Evolutionary conservation across 306 rosid genomes (phyloP).

Genomic region (Prunus mira): DNA sequence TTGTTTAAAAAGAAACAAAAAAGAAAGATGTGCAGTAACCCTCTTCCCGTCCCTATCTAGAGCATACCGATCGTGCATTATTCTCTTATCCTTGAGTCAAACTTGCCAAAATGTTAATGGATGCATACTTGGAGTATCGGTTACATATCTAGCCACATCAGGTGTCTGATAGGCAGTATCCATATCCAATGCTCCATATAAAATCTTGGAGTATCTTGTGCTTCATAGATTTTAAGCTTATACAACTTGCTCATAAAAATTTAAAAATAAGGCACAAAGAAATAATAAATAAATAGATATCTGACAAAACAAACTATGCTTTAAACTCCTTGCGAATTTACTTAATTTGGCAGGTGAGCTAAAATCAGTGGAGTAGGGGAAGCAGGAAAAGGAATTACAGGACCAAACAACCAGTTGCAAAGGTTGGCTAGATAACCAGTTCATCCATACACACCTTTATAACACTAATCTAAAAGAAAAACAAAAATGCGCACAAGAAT

Average conservation of each 20-base stretch:
- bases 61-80: not conserved
- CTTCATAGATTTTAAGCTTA: not conserved
- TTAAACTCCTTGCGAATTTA: no score
- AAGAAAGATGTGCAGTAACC: not conserved
- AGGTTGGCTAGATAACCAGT: not conserved
- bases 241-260: not conserved
- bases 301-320: no score
- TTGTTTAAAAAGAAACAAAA: not conserved
- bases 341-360: no score
- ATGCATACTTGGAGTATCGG: not conserved
- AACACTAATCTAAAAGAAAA: not conserved
- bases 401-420: not conserved
- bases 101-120: not conserved
- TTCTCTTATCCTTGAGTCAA: not conserved
- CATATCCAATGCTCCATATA: not conserved
- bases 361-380: not conserved
- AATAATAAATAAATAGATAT: not conserved
- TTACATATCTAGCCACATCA: not conserved
- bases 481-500: constrained; percentile 2
- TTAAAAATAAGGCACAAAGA: not conserved
- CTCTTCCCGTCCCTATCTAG: not conserved
- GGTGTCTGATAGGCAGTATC: not conserved
- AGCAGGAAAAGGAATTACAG: not conserved
- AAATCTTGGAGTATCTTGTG: not conserved
- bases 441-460: not conserved